Base-by-base conservation (phyloP, 768 basidiomycete species). In the Udeniomyces megalosporus region DNA sequence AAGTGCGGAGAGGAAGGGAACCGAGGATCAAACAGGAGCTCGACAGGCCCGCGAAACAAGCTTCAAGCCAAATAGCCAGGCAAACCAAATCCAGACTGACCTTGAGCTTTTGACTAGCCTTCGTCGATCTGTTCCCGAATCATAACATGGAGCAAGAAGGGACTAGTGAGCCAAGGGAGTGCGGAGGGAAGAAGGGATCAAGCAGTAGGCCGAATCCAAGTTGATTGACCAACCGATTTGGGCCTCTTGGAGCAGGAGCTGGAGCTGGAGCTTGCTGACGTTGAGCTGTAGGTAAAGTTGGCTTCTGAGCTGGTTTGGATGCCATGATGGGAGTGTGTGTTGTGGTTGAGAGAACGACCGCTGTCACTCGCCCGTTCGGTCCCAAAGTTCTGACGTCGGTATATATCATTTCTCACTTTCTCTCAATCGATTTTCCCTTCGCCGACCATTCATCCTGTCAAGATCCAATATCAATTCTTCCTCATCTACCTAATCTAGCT, bases 41-140 rank as follows among this genome's bases (percentile, higher is more conserved):
- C 53, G 10, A 11, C 22, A n/a, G n/a, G 22, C 15, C 34, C 12
- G 1, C 24, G 14, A 14, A 49, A 7, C 15, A 2, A n/a, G 26
- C 22, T 15, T 34, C 1, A n/a, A n/a, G n/a, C n/a, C n/a, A n/a
- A n/a, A n/a, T n/a, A n/a, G n/a, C n/a, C n/a, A n/a, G n/a, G n/a
- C n/a, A n/a, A 8, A 2, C 11, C 10, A 7, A 8, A 34, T 2
- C 12, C 0, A 35, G 0, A 22, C 53, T 29, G 11, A 52, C 62
- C 56, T 63, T 63, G 28, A 63, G 62, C 29, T 63, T 63, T 42
- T 63, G 62, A 46, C 54, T 57, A 5, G 62, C 62, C 49, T 63
- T 63, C 1, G 62, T 63, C 28, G 62, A 63, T 52, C 62, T 63
- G 44, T n/a, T n/a, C n/a, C n/a, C n/a, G n/a, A n/a, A n/a, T n/a